A percentile compares a stretch with the other conserved stretches of the same genome.
Conservation (phyloP, 1,284 basidiomycete species). For the Anthracocystis panici-leucophaei region DNA sequence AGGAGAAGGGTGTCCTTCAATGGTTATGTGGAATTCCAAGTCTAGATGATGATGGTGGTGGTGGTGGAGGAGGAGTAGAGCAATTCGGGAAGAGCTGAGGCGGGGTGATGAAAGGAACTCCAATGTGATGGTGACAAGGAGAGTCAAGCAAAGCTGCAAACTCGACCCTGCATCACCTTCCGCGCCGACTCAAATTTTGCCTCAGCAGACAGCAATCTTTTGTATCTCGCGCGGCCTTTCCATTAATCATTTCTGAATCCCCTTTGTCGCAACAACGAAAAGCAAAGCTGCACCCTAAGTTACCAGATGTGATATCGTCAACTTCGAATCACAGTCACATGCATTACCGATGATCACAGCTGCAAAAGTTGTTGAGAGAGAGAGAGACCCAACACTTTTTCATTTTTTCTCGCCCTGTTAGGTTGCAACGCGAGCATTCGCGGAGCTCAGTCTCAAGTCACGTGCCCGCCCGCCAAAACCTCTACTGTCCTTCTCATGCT, state of each 20-base stretch:
- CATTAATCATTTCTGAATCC: too few relatives aligned
- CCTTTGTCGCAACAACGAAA: too few relatives aligned
- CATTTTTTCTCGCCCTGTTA: constrained; percentile 9
- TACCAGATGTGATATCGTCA: not conserved
- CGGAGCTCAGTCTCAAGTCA: constrained; percentile 7
- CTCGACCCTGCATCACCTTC: constrained; percentile 12
- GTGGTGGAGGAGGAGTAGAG: not conserved
- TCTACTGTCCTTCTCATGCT: not conserved
- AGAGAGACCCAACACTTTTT: constrained; percentile 9
- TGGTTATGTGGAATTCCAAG: not conserved
- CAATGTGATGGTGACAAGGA: constrained; percentile 9
- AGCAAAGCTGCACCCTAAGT: not conserved
- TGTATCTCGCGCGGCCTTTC: not conserved
- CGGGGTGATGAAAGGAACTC: constrained; percentile 1
- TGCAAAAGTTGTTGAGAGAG: not conserved
- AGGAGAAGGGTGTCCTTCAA: not conserved
- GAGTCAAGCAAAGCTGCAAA: not conserved
- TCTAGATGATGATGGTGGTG: not conserved
- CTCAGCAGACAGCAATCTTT: constrained; percentile 8
- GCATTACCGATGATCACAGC: not conserved
- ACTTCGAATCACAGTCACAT: too few relatives aligned
- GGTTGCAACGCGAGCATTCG: not conserved
- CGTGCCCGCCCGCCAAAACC: not conserved
- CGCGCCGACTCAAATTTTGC: constrained; percentile 11
- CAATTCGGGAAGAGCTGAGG: not conserved